Evolutionary conservation across 164 flowering plant species (phyloP), one percentile per base, ranked within the genome.

Genomic region (Amborella trichopoda): DNA sequence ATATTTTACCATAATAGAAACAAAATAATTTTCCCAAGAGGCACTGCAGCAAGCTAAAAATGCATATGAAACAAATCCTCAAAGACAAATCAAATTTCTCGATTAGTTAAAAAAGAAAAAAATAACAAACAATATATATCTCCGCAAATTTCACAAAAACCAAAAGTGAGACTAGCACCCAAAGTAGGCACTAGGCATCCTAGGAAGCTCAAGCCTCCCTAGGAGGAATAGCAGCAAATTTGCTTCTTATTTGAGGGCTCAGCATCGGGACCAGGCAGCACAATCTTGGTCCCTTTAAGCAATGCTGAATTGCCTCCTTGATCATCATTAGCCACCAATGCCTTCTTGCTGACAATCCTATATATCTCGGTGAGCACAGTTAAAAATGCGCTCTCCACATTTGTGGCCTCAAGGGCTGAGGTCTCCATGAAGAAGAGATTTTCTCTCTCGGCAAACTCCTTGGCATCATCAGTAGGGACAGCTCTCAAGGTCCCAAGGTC

Each of bases 401-500:
- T 61, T 3, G 55, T 49, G 6, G 55, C 40, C 44, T 61, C 55
- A n/a, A 61, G 20, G 21, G 65, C 65, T 13, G 65, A 61, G 20
- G 65, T 61, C 44, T 61, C 65, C 32, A 55, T 23, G 55, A 61
- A 61, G 48, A 61, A 61, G 3, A 61, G 40, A 14, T 56, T 56
- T 50, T 61, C 61, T 40, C 56, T 55, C 30, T 61, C 46, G 19
- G 66, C 61, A 20, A 61, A 61, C 23, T 61, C 66, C 36, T 79
- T 68, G 0, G 86, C 81, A 58, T 81, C 89, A 44, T 81, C 89
- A 5, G 63, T 58, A 22, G 85, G 60, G 10, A 61, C 60, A 28
- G 46, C 60, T 28, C 65, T 22, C 39, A 54, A 55, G 42, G 26
- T 23, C 34, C 50, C 60, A 19, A 61, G 60, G 55, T 61, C 65